phyloP scores from a whole-genome alignment of 257 asterid genomes.

The Solanum appendiculatum region DNA sequence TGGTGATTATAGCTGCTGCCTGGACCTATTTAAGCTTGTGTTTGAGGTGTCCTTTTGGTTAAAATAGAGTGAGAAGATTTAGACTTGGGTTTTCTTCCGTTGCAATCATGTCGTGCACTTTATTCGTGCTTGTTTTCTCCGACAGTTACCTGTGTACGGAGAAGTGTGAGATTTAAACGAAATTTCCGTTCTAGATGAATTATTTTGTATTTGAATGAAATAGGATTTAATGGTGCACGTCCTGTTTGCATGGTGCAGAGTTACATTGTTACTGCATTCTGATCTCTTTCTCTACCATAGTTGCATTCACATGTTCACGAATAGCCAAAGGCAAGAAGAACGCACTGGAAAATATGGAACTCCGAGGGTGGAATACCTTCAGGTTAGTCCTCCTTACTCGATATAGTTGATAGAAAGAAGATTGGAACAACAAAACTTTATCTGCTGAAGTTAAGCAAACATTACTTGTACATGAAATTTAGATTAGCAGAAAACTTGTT shows the following conservation, averaged over 20 bases:
- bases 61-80: background rate
- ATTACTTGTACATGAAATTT: background rate
- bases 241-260: background rate
- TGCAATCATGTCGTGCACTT: rapidly evolving
- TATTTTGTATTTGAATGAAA: background rate
- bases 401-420: background rate
- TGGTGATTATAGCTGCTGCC: background rate
- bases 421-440: background rate
- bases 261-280: background rate
- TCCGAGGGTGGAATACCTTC: constrained; percentile 67
- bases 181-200: no score
- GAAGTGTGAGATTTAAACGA: background rate
- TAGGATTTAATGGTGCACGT: background rate
- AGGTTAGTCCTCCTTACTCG: constrained; percentile 27
- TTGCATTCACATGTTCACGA: constrained; percentile 55
- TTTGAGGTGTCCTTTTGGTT: background rate
- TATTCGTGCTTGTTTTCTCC: background rate
- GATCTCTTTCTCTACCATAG: background rate
- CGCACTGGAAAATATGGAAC: constrained; percentile 83
- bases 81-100: no score
- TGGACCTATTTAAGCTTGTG: background rate
- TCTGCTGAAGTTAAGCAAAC: background rate
- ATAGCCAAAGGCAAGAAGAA: constrained; percentile 70
- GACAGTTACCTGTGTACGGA: rapidly evolving
- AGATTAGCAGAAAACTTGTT: background rate